These are phyloP conservation scores for Astragalus membranaceus DNA, from an alignment of 306 rosid species.

Conservation along the genomic window DNA sequence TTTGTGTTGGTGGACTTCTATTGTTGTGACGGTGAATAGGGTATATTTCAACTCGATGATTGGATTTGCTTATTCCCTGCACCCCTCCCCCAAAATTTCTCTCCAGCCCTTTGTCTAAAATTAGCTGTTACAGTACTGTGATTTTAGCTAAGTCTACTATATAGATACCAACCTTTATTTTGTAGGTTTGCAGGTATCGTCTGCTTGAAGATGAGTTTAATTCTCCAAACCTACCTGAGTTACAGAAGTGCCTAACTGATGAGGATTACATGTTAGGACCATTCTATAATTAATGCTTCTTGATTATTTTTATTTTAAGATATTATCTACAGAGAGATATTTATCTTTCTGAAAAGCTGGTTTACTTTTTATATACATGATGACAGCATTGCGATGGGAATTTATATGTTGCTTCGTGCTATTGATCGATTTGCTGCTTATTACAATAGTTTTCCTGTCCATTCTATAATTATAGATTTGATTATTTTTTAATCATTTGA, in stretches of 20 bases:
- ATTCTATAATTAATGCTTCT: slow-evolving; percentile 10
- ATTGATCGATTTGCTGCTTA: slow-evolving; percentile 92
- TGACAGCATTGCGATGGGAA: slow-evolving; percentile 72
- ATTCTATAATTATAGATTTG: too few relatives aligned
- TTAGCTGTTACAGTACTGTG: neutral
- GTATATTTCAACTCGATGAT: too few relatives aligned
- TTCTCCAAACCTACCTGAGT: slow-evolving; percentile 62
- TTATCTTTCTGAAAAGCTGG: slow-evolving; percentile 14
- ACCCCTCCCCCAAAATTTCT: neutral
- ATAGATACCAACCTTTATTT: slow-evolving; percentile 19
- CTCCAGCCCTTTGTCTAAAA: neutral
- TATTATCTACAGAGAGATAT: neutral
- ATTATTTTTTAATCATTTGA: too few relatives aligned
- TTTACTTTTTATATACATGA: slow-evolving; percentile 20
- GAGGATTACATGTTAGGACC: slow-evolving; percentile 82
- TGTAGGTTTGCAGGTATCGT: slow-evolving; percentile 93
- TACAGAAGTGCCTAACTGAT: slow-evolving; percentile 82
- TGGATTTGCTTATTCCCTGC: too few relatives aligned
- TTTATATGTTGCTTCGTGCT: slow-evolving; percentile 87
- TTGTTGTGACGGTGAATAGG: too few relatives aligned
- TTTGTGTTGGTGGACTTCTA: too few relatives aligned
- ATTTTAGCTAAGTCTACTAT: slow-evolving; percentile 5
- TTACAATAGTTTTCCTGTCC: slow-evolving; percentile 92
- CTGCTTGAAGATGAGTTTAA: slow-evolving; percentile 70
- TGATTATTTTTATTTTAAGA: neutral